phyloP scores from a whole-genome alignment of 2,329 filamentous ascomycete genomes.

The Beauveria australis region DNA sequence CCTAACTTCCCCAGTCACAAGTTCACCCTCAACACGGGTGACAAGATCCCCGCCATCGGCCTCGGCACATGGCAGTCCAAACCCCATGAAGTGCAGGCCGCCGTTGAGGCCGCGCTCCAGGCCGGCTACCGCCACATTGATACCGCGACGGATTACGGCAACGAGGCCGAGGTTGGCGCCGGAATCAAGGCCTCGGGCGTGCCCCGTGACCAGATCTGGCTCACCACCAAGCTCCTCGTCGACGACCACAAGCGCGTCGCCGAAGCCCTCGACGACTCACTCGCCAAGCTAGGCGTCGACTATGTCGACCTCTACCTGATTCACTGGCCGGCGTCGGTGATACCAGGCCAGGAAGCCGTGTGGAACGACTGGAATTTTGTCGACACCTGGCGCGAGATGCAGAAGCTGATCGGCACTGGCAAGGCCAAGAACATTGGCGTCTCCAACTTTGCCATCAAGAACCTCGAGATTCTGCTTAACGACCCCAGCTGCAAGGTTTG shows the following conservation, averaged over 20 bases:
- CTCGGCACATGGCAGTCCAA: slow-evolving; percentile 74
- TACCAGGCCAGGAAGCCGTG: slow-evolving; percentile 58
- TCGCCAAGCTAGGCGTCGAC: slow-evolving; percentile 52
- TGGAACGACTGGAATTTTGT: slow-evolving; percentile 73
- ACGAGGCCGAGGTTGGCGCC: slow-evolving; percentile 60
- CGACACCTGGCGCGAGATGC: slow-evolving; percentile 67
- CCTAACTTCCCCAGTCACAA: slow-evolving; percentile 23
- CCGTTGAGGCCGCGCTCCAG: slow-evolving; percentile 61
- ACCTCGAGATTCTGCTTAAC: slow-evolving; percentile 65
- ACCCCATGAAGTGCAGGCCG: slow-evolving; percentile 59
- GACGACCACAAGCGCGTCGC: slow-evolving; percentile 63
- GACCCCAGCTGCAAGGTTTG: slow-evolving; percentile 53
- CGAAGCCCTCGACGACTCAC: slow-evolving; percentile 51
- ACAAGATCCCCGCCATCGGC: slow-evolving; percentile 68
- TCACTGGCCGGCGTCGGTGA: slow-evolving; percentile 62
- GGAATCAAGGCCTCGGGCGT: slow-evolving; percentile 58
- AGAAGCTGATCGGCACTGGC: slow-evolving; percentile 56
- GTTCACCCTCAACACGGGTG: slow-evolving; percentile 66
- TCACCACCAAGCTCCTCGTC: slow-evolving; percentile 80
- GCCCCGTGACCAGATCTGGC: slow-evolving; percentile 57
- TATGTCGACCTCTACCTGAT: slow-evolving; percentile 66
- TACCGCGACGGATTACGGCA: slow-evolving; percentile 70
- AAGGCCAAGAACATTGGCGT: slow-evolving; percentile 75
- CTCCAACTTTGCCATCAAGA: slow-evolving; percentile 71
- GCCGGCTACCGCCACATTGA: slow-evolving; percentile 69